phyloP scores from a whole-genome alignment of 768 basidiomycete species.

The Pleurotus ostreatus region DNA sequence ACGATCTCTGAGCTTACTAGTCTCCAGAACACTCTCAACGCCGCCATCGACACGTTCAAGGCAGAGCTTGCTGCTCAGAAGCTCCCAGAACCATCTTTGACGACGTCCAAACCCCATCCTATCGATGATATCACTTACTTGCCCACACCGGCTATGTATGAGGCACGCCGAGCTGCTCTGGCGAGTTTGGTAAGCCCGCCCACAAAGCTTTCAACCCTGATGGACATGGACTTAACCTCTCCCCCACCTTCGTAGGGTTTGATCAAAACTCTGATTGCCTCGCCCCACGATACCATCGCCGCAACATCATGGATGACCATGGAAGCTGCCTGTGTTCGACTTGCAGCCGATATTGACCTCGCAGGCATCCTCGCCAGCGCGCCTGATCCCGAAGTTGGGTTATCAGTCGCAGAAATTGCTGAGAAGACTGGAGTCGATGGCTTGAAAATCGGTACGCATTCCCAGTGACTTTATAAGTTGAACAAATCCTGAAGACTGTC shows the following conservation, averaged over 20 bases:
- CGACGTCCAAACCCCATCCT: constrained; percentile 30
- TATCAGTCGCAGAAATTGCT: constrained; percentile 28
- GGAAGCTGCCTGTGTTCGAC: constrained; percentile 28
- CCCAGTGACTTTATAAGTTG: neutral
- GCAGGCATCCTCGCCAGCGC: constrained; percentile 24
- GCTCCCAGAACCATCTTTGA: constrained; percentile 30
- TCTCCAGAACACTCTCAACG: constrained; percentile 34
- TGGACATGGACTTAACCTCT: neutral
- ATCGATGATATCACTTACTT: constrained; percentile 32
- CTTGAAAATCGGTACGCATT: constrained; percentile 26
- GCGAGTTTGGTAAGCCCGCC: constrained; percentile 25
- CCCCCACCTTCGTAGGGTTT: constrained; percentile 20
- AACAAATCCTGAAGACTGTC: neutral
- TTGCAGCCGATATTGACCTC: constrained; percentile 30
- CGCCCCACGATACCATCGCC: constrained; percentile 31
- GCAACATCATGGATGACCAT: constrained; percentile 30
- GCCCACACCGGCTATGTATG: constrained; percentile 31
- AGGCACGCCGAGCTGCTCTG: constrained; percentile 29
- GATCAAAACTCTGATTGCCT: constrained; percentile 30
- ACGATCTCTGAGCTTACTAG: constrained; percentile 31
- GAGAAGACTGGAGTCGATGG: constrained; percentile 29
- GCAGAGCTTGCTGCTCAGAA: constrained; percentile 30
- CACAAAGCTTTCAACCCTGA: neutral
- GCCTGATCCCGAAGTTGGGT: constrained; percentile 27
- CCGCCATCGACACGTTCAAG: constrained; percentile 34